phyloP scores from a whole-genome alignment of 371 early-diverging fungal species.

The Mortierella sp. region DNA sequence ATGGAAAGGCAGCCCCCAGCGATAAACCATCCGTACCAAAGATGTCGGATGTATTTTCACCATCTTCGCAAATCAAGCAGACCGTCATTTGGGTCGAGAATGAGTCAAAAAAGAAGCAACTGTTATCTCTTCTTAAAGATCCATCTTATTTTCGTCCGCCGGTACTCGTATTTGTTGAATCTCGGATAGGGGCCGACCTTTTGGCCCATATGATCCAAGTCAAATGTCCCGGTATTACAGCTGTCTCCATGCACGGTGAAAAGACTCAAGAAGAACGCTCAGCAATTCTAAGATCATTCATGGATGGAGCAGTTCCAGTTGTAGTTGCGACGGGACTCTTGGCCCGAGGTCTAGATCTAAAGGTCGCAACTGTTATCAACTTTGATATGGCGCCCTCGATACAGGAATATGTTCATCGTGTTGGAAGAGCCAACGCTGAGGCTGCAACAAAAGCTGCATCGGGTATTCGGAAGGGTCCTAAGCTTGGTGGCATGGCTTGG shows the following conservation, averaged over 20 bases:
- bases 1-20: background rate
- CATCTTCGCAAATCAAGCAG: constrained; percentile 65
- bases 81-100: constrained; percentile 76
- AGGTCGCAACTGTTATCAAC: constrained; percentile 67
- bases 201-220: constrained; percentile 63
- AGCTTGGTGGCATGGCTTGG: constrained; percentile 59
- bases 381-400: constrained; percentile 73
- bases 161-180: constrained; percentile 69
- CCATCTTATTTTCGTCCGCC: constrained; percentile 70
- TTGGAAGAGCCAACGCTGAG: constrained; percentile 64
- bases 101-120: constrained; percentile 68
- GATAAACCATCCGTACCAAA: background rate
- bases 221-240: constrained; percentile 55
- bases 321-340: constrained; percentile 69
- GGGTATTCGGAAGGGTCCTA: constrained; percentile 45
- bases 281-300: constrained; percentile 51
- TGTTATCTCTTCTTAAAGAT: constrained; percentile 67
- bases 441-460: constrained; percentile 44
- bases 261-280: constrained; percentile 64
- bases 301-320: constrained; percentile 56
- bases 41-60: constrained; percentile 32
- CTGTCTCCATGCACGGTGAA: constrained; percentile 68
- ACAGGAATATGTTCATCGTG: constrained; percentile 71
- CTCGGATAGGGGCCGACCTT: constrained; percentile 67
- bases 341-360: constrained; percentile 67